Conservation (phyloP, 73 alveolate genomes). For the Tetrahymena elliotti region DNA sequence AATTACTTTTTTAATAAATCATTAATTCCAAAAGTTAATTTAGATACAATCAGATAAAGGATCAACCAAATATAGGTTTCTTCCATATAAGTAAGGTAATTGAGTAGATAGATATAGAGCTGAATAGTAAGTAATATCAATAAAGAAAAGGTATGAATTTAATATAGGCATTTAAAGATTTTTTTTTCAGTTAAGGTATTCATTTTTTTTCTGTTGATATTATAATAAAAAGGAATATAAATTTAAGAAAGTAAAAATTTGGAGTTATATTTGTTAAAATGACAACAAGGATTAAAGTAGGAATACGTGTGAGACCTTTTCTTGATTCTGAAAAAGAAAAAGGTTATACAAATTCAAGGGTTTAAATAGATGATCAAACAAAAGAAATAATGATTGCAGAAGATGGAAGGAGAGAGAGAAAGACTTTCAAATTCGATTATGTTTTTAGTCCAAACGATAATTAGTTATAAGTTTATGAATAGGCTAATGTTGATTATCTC, state of each 20-base stretch:
- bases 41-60: background rate
- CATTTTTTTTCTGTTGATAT: background rate
- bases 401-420: constrained; percentile 37
- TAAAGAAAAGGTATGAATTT: too few relatives aligned
- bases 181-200: too few relatives aligned
- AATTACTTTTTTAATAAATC: background rate
- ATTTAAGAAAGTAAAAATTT: too few relatives aligned
- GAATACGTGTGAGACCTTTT: constrained; percentile 59
- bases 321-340: constrained; percentile 23
- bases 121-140: too few relatives aligned
- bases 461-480: constrained; percentile 61
- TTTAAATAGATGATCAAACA: constrained; percentile 27
- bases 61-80: too few relatives aligned
- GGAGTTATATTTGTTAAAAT: background rate
- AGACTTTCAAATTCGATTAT: constrained; percentile 70
- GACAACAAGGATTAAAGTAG: constrained; percentile 47
- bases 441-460: constrained; percentile 60
- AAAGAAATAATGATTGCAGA: constrained; percentile 47
- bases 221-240: background rate
- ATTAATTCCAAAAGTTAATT: background rate
- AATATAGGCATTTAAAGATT: too few relatives aligned
- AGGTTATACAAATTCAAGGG: constrained; percentile 41
- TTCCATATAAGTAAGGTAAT: too few relatives aligned
- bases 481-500: constrained; percentile 58
- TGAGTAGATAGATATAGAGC: too few relatives aligned